These are phyloP conservation scores for Taiozyma onychis DNA, from an alignment of 1,139 yeast species.

Conservation along the genomic window DNA sequence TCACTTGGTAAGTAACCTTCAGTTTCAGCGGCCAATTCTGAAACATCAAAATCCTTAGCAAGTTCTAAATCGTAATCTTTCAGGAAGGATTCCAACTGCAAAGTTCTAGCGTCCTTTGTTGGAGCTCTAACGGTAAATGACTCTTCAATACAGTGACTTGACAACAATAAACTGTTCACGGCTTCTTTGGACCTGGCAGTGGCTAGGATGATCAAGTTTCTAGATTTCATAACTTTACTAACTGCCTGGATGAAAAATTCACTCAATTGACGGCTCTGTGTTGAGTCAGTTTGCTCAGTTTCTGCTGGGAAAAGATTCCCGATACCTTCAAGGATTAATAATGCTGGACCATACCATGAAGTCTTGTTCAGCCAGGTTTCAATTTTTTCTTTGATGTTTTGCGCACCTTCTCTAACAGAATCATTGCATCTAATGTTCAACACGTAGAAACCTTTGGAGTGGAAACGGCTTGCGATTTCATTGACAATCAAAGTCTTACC, in stretches of 20 bases:
- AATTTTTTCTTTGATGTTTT: conserved; percentile 44
- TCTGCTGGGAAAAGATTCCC: conserved; percentile 73
- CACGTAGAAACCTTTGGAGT: conserved; percentile 38
- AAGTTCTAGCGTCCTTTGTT: conserved; percentile 52
- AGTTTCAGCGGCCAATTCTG: conserved; percentile 72
- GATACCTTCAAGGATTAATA: conserved; percentile 74
- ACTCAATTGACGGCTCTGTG: conserved; percentile 44
- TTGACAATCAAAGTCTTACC: conserved; percentile 57
- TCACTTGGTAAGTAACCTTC: conserved; percentile 92
- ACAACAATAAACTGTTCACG: conserved; percentile 54
- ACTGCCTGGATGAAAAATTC: conserved; percentile 33
- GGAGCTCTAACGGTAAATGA: conserved; percentile 64
- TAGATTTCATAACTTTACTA: conserved; percentile 30
- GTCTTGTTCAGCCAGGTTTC: conserved; percentile 52
- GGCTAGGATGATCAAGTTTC: conserved; percentile 26
- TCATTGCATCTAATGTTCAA: conserved; percentile 47
- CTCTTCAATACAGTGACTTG: conserved; percentile 68
- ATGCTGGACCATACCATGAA: conserved; percentile 76
- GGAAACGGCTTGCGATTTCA: conserved; percentile 36
- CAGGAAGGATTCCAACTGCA: conserved; percentile 46
- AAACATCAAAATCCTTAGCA: conserved; percentile 43
- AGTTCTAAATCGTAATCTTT: conserved; percentile 24
- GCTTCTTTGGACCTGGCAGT: conserved; percentile 62
- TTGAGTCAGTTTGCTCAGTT: conserved; percentile 57
- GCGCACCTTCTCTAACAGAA: conserved; percentile 51